Conservation (phyloP, 2,329 filamentous ascomycete genomes). For the Apiospora arundinis region DNA sequence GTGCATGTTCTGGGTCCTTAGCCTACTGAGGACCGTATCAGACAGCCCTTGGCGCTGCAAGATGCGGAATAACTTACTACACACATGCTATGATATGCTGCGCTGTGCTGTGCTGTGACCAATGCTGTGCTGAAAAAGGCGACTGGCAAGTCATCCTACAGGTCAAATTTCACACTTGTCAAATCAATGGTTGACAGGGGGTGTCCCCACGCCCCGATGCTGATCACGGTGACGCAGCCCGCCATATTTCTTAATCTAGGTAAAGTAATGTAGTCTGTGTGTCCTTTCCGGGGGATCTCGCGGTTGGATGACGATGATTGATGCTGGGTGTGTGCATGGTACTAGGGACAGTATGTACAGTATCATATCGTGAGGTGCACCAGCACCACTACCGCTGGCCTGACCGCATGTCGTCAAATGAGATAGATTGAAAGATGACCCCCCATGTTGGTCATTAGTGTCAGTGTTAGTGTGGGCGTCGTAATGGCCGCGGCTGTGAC, state of each 20-base stretch:
- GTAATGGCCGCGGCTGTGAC: conserved; percentile 11
- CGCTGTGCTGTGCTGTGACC: background rate
- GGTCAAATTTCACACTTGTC: background rate
- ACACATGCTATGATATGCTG: background rate
- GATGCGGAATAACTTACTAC: conserved; percentile 4
- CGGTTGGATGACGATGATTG: background rate
- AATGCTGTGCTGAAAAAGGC: background rate
- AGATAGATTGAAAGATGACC: background rate
- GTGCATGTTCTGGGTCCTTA: conserved; percentile 14
- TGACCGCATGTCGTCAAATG: conserved; percentile 18
- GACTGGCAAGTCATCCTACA: conserved; percentile 13
- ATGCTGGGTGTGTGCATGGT: background rate
- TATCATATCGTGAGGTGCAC: background rate
- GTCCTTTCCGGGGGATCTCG: conserved; percentile 11
- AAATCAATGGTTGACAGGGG: conserved; percentile 12
- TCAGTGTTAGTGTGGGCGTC: background rate
- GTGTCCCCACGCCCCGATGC: conserved; percentile 18
- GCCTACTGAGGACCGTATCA: conserved; percentile 8
- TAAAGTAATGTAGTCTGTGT: background rate
- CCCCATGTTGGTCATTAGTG: background rate
- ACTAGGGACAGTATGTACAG: too few species aligned
- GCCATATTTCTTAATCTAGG: background rate
- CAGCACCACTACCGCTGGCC: background rate
- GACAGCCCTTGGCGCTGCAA: conserved; percentile 8
- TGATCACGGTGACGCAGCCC: conserved; percentile 21